phyloP scores from a whole-genome alignment of 352 stramenopile species.

The Pythium pyrilobum region DNA sequence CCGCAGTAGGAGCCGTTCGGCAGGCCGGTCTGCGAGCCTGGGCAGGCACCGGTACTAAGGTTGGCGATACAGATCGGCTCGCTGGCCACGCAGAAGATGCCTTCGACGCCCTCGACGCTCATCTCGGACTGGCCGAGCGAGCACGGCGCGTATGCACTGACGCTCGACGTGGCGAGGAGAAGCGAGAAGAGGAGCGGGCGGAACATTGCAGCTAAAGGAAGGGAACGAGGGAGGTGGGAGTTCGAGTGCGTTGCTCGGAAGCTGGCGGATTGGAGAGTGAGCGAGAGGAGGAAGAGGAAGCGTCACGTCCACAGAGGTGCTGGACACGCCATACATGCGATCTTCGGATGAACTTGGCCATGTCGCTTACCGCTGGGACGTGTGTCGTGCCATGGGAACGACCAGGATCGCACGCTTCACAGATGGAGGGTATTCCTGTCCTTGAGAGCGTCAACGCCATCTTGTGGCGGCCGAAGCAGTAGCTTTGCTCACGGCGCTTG shows the following conservation, averaged over 20 bases:
- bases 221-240: not conserved
- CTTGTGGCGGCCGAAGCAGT: too few species aligned
- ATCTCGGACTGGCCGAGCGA: not conserved
- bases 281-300: too few species aligned
- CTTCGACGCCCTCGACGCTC: not conserved
- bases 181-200: not conserved
- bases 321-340: too few species aligned
- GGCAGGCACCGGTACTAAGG: not conserved
- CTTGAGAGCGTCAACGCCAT: too few species aligned
- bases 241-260: not conserved
- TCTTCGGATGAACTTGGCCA: too few species aligned
- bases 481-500: too few species aligned
- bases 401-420: too few species aligned
- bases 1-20: constrained; percentile 1
- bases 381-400: too few species aligned
- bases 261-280: not conserved
- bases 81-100: not conserved
- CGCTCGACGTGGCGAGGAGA: not conserved
- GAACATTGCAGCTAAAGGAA: not conserved
- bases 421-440: too few species aligned
- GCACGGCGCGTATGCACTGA: not conserved
- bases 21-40: not conserved
- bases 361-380: too few species aligned
- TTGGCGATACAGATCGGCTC: not conserved
- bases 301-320: too few species aligned